phyloP scores from a whole-genome alignment of 441 rosid species.

The Bruguiera hainesii region DNA sequence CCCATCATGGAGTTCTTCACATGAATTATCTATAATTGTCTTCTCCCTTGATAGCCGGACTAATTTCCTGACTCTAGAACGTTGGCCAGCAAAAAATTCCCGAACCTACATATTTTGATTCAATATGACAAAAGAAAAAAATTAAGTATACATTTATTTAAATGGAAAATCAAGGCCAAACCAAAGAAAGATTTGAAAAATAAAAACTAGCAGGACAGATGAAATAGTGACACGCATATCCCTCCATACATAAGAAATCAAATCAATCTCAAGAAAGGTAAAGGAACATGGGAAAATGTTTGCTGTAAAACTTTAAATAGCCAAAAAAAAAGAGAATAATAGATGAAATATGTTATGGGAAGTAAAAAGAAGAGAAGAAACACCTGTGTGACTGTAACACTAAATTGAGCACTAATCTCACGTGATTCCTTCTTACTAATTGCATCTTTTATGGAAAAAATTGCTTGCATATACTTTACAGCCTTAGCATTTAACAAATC shows the following conservation, averaged over 20 bases:
- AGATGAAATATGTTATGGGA: neutral
- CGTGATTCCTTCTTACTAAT: slow-evolving; percentile 92
- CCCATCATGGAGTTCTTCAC: neutral
- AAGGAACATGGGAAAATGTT: neutral
- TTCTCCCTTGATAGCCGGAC: slow-evolving; percentile 64
- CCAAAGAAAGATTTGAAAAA: neutral
- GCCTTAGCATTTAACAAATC: slow-evolving; percentile 96
- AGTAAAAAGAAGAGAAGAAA: neutral
- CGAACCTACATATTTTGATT: slow-evolving; percentile 55
- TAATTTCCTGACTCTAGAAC: slow-evolving; percentile 79
- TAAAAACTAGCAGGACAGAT: neutral
- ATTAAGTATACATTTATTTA: neutral
- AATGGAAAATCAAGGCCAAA: neutral
- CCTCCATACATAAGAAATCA: too few relatives aligned
- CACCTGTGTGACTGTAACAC: slow-evolving; percentile 90
- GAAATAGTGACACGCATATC: neutral
- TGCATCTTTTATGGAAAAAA: slow-evolving; percentile 91
- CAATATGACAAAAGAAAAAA: slow-evolving; percentile 6
- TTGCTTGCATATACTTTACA: slow-evolving; percentile 82
- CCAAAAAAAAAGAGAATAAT: neutral
- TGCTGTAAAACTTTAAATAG: neutral
- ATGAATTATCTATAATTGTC: neutral
- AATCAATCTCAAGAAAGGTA: too few relatives aligned
- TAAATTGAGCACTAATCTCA: slow-evolving; percentile 89
- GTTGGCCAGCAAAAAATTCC: slow-evolving; percentile 83